Evolutionary conservation across 257 asterid genomes (phyloP), one percentile per base, ranked within the genome.

Genomic region (Paraleonurus japonicus): DNA sequence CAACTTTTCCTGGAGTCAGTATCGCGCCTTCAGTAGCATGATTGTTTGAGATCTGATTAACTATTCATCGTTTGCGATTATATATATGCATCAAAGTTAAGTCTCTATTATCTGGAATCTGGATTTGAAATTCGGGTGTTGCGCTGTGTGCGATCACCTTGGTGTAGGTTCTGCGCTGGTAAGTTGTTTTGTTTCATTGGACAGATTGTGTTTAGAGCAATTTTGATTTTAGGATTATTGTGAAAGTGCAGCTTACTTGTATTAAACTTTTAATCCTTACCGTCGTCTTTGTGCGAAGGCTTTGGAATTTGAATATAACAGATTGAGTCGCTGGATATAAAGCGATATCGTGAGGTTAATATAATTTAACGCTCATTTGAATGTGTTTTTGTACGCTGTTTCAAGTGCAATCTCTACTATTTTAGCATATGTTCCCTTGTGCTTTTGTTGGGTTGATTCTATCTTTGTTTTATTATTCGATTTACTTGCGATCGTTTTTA

Each of bases 1-100:
- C 30, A 76, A 61, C 59, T 61, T 60, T 30, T 47, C 74, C 61
- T 61, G 27, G 69, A 76, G 70, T 66, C 80, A 24, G 72, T 19
- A 54, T 20, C 51, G 37, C 27, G 23, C 48, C 30, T 23, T 19
- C 1, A 23, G 54, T 43, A 5, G 15, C 71, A 0, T 27, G 61
- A 7, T 78, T 41, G 35, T 67, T 70, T 70, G 71, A 64, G 84
- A 80, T 85, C 83, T 73, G 81, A 47, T 55, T 30, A 72, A 64
- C 53, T 55, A 0, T 72, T 62, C 48, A 65, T 47, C 23, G 27
- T 72, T 51, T 67, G 4, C 62, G 4, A 45, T 48, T 50, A 23
- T 50, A 22, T 28, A 35, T 20, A 8, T 37, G 65, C 43, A 2
- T n/a, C 19, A 45, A 45, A 47, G 20, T 47, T 47, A 47, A 47